Conservation (phyloP, 2,329 filamentous ascomycete species). For the Aspergillus spinulosporus region DNA sequence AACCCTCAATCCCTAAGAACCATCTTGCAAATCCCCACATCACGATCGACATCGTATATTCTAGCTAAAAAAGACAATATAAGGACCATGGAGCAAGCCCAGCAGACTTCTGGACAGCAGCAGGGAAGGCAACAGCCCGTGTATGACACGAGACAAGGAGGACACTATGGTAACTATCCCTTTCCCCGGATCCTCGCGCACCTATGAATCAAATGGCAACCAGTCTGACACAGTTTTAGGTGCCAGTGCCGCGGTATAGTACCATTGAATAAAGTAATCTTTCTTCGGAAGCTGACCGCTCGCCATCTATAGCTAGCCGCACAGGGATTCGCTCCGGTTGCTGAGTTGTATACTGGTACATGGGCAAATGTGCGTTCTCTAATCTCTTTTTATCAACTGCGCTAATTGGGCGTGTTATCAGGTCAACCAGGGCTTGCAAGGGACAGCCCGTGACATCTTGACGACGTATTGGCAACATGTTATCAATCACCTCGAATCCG, state of each 20-base stretch:
- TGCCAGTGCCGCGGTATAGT: slow-evolving; percentile 66
- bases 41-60: neutral
- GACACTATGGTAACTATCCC: slow-evolving; percentile 68
- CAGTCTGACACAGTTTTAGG: slow-evolving; percentile 47
- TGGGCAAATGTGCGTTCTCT: slow-evolving; percentile 80
- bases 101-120: slow-evolving; percentile 58
- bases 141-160: slow-evolving; percentile 73
- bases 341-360: slow-evolving; percentile 87
- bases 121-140: slow-evolving; percentile 61
- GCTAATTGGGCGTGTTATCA: slow-evolving; percentile 41
- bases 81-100: slow-evolving; percentile 56
- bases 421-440: slow-evolving; percentile 93
- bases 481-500: slow-evolving; percentile 90
- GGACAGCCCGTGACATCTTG: slow-evolving; percentile 92
- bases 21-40: too few relatives aligned
- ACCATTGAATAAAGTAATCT: slow-evolving; percentile 6
- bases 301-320: slow-evolving; percentile 67
- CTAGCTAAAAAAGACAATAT: neutral
- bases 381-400: neutral
- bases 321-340: slow-evolving; percentile 81
- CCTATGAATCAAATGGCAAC: neutral
- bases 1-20: too few relatives aligned
- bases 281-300: slow-evolving; percentile 16
- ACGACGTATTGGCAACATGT: slow-evolving; percentile 99
- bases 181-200: neutral